Evolutionary conservation across 2,329 filamentous ascomycete species (phyloP), one percentile per base, ranked within the genome.

Genomic region (Cladosporium sp.): DNA sequence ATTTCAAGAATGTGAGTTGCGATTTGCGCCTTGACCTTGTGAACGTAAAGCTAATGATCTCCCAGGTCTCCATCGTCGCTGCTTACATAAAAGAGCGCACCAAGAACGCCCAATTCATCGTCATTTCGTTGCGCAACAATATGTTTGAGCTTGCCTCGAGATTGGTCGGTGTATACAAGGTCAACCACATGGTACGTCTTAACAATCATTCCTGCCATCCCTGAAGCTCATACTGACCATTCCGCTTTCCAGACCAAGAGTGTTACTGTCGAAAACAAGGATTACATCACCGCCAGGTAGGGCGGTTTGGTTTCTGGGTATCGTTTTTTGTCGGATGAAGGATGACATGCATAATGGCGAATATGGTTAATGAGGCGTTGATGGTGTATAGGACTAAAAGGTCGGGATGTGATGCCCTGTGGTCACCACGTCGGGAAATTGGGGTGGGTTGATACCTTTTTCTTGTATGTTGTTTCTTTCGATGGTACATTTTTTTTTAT

Each of bases 11-110:
- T 77, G 95, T 96, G 76, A 89, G 91, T 88, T 10, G 25, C 14
- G 16, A n/a, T 34, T 14, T 23, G 23, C 10, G 4, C 36, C 2
- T 25, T n/a, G 25, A 14, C 16, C 6, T 30, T 11, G 53, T 32
- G 36, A 51, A 13, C 36, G 5, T 32, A 13, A 26, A 18, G 21
- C 34, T 46, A 46, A 57, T 32, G 14, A 25, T 58, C 46, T 30
- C 34, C 16, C 72, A 94, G 92, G 91, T 98, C 48, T 97, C 93
- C 1, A 99, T 99, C 75, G 95, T 99, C 54, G 95, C 95, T 66
- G 95, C 93, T 73, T 99, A 99, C 78, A 99, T 99, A 85, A 98
- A 97, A 82, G 95, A 99, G 82, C 86, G 95, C 63, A 99, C 95
- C 67, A 98, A 97, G 85, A 99, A 99, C 80, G 96, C 95, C 1